Evolutionary conservation across 768 basidiomycete genomes (phyloP), one percentile per base, ranked within the genome.

Genomic region (Calocybe indica): DNA sequence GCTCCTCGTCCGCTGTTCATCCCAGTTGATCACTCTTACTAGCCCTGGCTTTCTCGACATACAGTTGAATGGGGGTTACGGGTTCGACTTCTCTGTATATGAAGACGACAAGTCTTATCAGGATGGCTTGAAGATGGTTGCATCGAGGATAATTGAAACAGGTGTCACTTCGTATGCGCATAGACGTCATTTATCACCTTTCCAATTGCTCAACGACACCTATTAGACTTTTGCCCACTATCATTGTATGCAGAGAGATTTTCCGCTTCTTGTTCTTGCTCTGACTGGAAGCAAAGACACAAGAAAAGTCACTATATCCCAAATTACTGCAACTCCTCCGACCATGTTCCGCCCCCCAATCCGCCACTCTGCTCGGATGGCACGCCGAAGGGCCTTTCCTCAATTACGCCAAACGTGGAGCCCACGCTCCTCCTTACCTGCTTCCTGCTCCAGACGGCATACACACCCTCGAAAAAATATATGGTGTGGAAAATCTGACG

Each of bases 381-480:
- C 92, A 95, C 54, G 88, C 79, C 28, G 92, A 95, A 65, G 92
- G 92, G 0, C 92, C 92, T 0, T 94, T 93, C 70, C 74, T 93
- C 37, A 83, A 90, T 46, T 66, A 80, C 36, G 74, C 75, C n/a
- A 92, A 92, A 62, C 82, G 86, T 38, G 92, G 92, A 2, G 89
- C 88, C 2, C 92, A 95, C 61, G 75, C 85, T 1, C 78, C 80
- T 3, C 70, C 79, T 3, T 80, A 80, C 64, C 79, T 90, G 30
- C 62, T 79, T 22, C 54, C 76, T 15, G 88, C 89, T 0, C 69
- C 72, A 1, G 71, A 79, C n/a, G 83, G 85, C 5, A 75, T 81
- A 51, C 65, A 68, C 22, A 74, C 85, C 1, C 84, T 93, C 47
- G 85, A 92, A 59, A 74, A 78, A 11, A 76, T 85, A 5, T 94